Conservation (phyloP, 768 basidiomycete genomes). For the Podaxis sp. region DNA sequence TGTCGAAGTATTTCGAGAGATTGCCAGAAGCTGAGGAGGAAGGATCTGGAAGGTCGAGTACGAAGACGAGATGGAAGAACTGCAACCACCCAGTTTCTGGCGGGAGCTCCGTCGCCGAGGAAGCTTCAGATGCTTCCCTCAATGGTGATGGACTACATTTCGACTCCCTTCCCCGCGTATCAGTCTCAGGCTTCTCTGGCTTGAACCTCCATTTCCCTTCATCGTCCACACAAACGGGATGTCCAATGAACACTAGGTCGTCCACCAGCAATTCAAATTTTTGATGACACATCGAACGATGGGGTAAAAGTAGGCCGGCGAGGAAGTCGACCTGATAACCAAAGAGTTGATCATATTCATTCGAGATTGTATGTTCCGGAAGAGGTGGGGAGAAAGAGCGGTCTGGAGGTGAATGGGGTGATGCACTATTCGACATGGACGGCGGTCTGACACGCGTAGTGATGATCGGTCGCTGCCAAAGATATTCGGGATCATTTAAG, state of each 20-base stretch:
- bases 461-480: conserved; percentile 60
- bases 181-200: conserved; percentile 53
- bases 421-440: conserved; percentile 46
- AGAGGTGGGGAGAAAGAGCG: conserved; percentile 42
- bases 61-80: conserved; percentile 84
- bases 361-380: conserved; percentile 31
- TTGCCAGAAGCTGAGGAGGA: conserved; percentile 81
- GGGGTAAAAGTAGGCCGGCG: conserved; percentile 78
- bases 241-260: conserved; percentile 90
- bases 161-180: conserved; percentile 54
- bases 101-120: conserved; percentile 36
- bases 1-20: conserved; percentile 77
- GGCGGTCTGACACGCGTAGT: conserved; percentile 45
- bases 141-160: conserved; percentile 36
- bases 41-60: conserved; percentile 88
- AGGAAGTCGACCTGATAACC: conserved; percentile 82
- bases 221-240: conserved; percentile 81
- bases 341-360: conserved; percentile 70
- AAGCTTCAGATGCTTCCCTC: conserved; percentile 29
- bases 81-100: conserved; percentile 55
- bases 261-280: conserved; percentile 93
- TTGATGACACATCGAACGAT: conserved; percentile 81
- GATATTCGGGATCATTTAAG: conserved; percentile 48
- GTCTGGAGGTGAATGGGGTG: conserved; percentile 48
- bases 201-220: conserved; percentile 78